Conservation (phyloP, 2,329 filamentous ascomycete genomes). For the Blastomyces silverae region DNA sequence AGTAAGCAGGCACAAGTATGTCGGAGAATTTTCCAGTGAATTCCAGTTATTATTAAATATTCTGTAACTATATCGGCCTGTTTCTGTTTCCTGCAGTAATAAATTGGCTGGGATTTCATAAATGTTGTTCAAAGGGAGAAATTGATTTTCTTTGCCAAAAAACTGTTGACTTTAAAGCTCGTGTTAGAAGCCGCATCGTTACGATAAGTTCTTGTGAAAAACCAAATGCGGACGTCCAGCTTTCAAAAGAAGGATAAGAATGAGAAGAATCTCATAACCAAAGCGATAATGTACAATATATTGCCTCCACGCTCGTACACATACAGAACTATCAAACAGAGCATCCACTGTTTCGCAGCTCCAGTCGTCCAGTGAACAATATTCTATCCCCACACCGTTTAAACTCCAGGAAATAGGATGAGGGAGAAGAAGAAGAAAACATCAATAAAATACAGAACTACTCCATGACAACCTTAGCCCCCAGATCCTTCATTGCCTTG, state of each 20-base stretch:
- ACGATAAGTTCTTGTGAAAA: background rate
- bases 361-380: background rate
- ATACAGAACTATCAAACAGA: background rate
- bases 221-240: background rate
- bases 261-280: slow-evolving; percentile 8
- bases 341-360: slow-evolving; percentile 3
- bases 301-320: slow-evolving; percentile 7
- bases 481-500: slow-evolving; percentile 84
- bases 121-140: background rate
- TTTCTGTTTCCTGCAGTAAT: background rate
- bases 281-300: slow-evolving; percentile 11
- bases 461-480: slow-evolving; percentile 85
- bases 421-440: slow-evolving; percentile 8
- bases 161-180: background rate
- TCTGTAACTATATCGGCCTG: background rate
- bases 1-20: no score
- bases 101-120: background rate
- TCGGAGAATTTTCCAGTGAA: background rate
- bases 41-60: background rate
- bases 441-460: slow-evolving; percentile 43
- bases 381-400: slow-evolving; percentile 12
- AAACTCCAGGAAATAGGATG: slow-evolving; percentile 13
- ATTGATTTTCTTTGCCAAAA: background rate
- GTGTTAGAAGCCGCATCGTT: background rate
- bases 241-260: background rate